Base-by-base conservation (phyloP, 2,329 filamentous ascomycete genomes). In the Aspergillus unguis region DNA sequence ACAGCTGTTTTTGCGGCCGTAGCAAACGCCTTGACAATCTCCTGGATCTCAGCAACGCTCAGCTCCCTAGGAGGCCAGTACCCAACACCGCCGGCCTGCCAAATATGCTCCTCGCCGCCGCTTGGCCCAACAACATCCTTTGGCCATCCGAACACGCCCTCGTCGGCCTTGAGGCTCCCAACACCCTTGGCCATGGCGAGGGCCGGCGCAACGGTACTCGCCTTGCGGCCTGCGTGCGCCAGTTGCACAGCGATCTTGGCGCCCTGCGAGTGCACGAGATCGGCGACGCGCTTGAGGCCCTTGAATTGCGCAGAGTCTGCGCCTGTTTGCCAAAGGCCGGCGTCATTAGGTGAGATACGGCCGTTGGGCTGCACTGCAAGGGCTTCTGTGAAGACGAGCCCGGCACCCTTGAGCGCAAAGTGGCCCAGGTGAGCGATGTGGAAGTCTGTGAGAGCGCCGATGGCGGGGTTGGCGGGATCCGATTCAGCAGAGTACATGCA, bases 301-400 rank as follows among this genome's bases (percentile, higher is more conserved):
- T 46, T 45, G 31, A 46, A 45, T 37, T 52, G 49, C 82, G 85
- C 4, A 90, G 56, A 92, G 5, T 77, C 68, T 9, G 47, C 44
- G 6, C 42, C 44, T 7, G 38, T 29, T 11, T 52, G 43, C 49
- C 49, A 52, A 28, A 52, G 43, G 0, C 49, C 49, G 1, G 49
- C 38, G 8, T 45, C 43, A 11, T 52, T 46, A 26, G 49, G 49
- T 25, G 35, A 46, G 11, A 52, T 52, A 11, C 49, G 49, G 10
- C 49, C 49, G 6, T 52, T 47, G 3, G 49, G 28, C 25, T 46
- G 49, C 3, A 52, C 49, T 8, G 35, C 43, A 3, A 44, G 33
- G 6, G 49, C 49, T 28, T 52, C 49, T 5, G 45, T 33, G 8
- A 52, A 46, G 17, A 45, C 36, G 7, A 52, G 43, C 3, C 42